phyloP scores from a whole-genome alignment of 225 moss, liverwort and hornwort species.

The Physcomitrellopsis africana region DNA sequence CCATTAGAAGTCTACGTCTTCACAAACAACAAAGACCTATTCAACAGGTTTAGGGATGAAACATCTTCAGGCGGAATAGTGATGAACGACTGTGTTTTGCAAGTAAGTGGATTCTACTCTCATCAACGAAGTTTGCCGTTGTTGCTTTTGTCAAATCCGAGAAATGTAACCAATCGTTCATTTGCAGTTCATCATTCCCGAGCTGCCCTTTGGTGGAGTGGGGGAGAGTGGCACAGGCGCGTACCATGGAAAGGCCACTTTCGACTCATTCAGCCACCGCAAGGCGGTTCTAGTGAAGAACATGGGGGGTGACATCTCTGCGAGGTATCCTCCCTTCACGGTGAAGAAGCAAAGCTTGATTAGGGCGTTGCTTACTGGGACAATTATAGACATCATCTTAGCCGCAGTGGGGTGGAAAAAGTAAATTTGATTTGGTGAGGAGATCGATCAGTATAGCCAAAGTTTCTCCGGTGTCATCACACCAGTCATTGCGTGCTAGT shows the following conservation, averaged over 20 bases:
- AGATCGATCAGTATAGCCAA: no score
- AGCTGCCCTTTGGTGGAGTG: constrained; percentile 86
- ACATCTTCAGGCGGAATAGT: constrained; percentile 76
- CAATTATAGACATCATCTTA: constrained; percentile 36
- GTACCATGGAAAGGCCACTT: constrained; percentile 73
- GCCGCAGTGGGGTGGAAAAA: constrained; percentile 48
- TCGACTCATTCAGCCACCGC: constrained; percentile 73
- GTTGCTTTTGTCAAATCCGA: no score
- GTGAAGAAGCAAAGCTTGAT: constrained; percentile 53
- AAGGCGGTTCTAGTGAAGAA: constrained; percentile 55
- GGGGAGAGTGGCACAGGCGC: constrained; percentile 88
- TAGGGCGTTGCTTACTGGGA: constrained; percentile 47
- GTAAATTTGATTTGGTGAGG: not conserved
- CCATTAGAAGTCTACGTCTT: constrained; percentile 74
- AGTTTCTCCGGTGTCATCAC: no score
- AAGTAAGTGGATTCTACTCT: no score
- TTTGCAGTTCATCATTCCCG: constrained; percentile 46
- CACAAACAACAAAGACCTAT: constrained; percentile 39
- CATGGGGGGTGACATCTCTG: constrained; percentile 43
- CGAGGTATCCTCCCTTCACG: constrained; percentile 81
- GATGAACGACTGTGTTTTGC: constrained; percentile 60
- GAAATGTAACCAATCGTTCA: no score
- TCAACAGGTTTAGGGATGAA: constrained; percentile 56
- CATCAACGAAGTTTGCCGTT: no score
- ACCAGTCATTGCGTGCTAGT: no score